phyloP scores from a whole-genome alignment of 495 filamentous ascomycete species.

The Annulohypoxylon maeteangense region DNA sequence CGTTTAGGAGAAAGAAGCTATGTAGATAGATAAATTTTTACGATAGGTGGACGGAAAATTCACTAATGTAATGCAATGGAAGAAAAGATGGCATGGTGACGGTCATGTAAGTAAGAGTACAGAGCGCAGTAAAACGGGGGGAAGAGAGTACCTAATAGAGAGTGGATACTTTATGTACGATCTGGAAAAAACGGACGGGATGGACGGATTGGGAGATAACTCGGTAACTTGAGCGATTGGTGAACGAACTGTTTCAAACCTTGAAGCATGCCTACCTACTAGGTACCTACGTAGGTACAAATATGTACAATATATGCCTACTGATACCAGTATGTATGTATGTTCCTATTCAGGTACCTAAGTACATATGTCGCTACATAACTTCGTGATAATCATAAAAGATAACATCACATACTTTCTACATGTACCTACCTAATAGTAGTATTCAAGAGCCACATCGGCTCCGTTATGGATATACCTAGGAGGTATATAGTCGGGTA shows the following conservation, averaged over 20 bases:
- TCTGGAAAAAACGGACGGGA: neutral
- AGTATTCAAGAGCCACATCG: neutral
- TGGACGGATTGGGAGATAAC: conserved; percentile 12
- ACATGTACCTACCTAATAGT: too few relatives aligned
- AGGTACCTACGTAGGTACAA: too few relatives aligned
- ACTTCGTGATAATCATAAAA: too few relatives aligned
- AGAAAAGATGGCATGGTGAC: neutral
- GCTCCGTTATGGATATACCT: neutral
- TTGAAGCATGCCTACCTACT: neutral
- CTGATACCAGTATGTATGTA: neutral
- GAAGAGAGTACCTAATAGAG: neutral
- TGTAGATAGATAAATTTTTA: neutral
- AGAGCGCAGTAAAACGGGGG: neutral
- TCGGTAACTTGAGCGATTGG: conserved; percentile 27
- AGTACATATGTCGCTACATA: too few relatives aligned
- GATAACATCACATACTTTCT: too few relatives aligned
- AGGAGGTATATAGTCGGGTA: neutral
- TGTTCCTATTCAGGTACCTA: conserved; percentile 2
- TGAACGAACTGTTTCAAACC: neutral
- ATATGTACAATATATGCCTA: too few relatives aligned
- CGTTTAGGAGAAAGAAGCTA: neutral
- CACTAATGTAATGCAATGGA: neutral
- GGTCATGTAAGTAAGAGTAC: neutral
- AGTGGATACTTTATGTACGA: conserved; percentile 1
- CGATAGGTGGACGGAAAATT: conserved; percentile 3